Conservation (phyloP, 352 stramenopile genomes). For the Pythium monospermum region DNA sequence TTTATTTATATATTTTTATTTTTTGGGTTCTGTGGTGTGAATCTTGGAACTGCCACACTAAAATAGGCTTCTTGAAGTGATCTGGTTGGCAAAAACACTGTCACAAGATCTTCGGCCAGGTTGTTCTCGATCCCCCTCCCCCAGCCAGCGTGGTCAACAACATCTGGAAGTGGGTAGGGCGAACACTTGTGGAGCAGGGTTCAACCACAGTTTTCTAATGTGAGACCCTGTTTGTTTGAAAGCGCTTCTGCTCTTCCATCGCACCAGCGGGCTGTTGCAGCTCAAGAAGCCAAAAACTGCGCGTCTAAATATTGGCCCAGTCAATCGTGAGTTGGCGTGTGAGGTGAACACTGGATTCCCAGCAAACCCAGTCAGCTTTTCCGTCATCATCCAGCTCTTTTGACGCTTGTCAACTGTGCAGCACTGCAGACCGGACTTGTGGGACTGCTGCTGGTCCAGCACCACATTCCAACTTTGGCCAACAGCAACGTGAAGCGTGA, state of each 20-base stretch:
- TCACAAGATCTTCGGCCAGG: background rate
- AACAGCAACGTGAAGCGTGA: slow-evolving; percentile 9
- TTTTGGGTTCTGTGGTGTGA: too few relatives aligned
- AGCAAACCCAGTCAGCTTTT: background rate
- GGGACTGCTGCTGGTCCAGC: slow-evolving; percentile 2
- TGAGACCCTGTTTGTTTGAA: slow-evolving; percentile 5
- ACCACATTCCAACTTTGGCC: slow-evolving; percentile 14
- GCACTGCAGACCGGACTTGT: background rate
- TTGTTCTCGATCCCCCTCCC: slow-evolving; percentile 6
- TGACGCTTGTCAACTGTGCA: background rate
- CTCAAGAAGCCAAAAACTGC: slow-evolving; percentile 6
- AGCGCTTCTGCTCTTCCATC: slow-evolving; percentile 20
- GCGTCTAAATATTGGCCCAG: slow-evolving; percentile 1
- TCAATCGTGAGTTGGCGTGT: too few relatives aligned
- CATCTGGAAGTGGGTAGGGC: slow-evolving; percentile 16
- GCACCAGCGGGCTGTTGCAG: slow-evolving; percentile 15
- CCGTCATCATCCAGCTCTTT: slow-evolving; percentile 1
- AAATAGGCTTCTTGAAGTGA: too few relatives aligned
- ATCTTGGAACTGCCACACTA: too few relatives aligned
- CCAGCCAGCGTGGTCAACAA: slow-evolving; percentile 20
- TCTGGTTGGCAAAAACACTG: too few relatives aligned
- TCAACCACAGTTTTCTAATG: slow-evolving; percentile 17
- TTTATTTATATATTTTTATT: too few relatives aligned
- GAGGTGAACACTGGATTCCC: too few relatives aligned
- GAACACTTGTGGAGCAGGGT: slow-evolving; percentile 1